A percentile compares a stretch with the other conserved stretches of the same genome.
These are phyloP conservation scores for Capsella bursapastoris DNA, from an alignment of 345 rosid species.

Conservation along the genomic window DNA sequence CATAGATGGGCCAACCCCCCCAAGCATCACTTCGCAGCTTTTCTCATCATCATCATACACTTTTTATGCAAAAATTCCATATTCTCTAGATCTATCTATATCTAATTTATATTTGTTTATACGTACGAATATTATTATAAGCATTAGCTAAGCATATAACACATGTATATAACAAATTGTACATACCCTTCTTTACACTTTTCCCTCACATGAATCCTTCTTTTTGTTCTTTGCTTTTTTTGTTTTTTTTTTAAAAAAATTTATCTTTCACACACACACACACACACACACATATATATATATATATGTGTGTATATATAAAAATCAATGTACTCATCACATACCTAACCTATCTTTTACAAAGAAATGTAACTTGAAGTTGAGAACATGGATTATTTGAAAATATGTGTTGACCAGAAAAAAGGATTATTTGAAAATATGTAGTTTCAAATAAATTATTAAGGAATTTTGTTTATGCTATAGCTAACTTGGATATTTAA, in stretches of 20 bases:
- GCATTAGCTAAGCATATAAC: slow-evolving; percentile 18
- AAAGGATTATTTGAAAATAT: not conserved
- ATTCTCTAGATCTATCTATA: slow-evolving; percentile 28
- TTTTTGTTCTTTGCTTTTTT: slow-evolving; percentile 43
- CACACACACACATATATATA: no score
- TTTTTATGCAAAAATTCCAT: slow-evolving; percentile 43
- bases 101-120: not conserved
- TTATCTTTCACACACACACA: slow-evolving; percentile 34
- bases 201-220: slow-evolving; percentile 48
- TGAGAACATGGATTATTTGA: slow-evolving; percentile 1
- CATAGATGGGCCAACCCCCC: slow-evolving; percentile 47
- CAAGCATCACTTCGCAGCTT: slow-evolving; percentile 39
- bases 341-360: not conserved
- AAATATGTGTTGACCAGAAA: not conserved
- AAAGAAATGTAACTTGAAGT: not conserved
- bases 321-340: not conserved
- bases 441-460: not conserved
- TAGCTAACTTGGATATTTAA: not conserved
- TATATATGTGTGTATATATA: no score
- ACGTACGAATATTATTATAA: not conserved
- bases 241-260: not conserved
- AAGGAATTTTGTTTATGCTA: not conserved
- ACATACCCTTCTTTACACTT: slow-evolving; percentile 46
- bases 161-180: slow-evolving; percentile 18
- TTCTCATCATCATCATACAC: slow-evolving; percentile 38